A percentile compares a stretch with the other conserved stretches of the same genome.
phyloP scores from a whole-genome alignment of 768 basidiomycete genomes.

The Termitomyces sp. region DNA sequence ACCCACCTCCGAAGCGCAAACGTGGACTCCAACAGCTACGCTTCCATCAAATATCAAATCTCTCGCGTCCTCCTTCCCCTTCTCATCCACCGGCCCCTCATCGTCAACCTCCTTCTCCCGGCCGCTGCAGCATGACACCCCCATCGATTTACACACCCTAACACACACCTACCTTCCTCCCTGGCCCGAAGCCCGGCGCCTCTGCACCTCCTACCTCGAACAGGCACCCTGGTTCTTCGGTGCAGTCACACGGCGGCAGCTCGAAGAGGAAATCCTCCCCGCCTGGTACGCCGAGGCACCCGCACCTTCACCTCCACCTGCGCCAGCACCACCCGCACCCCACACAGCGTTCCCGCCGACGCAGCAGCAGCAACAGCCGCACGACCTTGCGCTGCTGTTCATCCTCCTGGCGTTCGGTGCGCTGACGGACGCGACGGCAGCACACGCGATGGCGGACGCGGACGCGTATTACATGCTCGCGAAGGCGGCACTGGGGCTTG shows the following conservation, averaged over 20 bases:
- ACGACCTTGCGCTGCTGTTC: constrained; percentile 60
- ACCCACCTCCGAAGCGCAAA: neutral
- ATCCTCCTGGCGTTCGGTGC: constrained; percentile 60
- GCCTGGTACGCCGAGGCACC: constrained; percentile 53
- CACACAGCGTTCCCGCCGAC: too few relatives aligned
- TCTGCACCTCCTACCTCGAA: constrained; percentile 68
- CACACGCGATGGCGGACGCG: constrained; percentile 36
- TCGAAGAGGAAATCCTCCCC: constrained; percentile 61
- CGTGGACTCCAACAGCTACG: constrained; percentile 1
- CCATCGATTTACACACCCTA: constrained; percentile 38
- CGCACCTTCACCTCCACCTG: too few relatives aligned
- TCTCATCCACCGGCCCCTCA: constrained; percentile 21
- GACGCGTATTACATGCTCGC: constrained; percentile 55
- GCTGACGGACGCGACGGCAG: constrained; percentile 47
- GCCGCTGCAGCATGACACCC: constrained; percentile 10
- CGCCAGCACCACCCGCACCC: too few relatives aligned
- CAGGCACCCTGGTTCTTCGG: constrained; percentile 80
- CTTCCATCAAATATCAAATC: constrained; percentile 20
- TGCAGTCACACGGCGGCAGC: constrained; percentile 56
- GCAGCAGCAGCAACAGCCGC: constrained; percentile 20
- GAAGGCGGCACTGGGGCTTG: constrained; percentile 58
- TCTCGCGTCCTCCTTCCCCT: constrained; percentile 39
- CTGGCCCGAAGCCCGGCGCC: constrained; percentile 49
- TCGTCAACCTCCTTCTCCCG: neutral
- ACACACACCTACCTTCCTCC: constrained; percentile 48